Evolutionary conservation across 1,139 yeast species (phyloP).

Genomic region (Kodamaea sp.): DNA sequence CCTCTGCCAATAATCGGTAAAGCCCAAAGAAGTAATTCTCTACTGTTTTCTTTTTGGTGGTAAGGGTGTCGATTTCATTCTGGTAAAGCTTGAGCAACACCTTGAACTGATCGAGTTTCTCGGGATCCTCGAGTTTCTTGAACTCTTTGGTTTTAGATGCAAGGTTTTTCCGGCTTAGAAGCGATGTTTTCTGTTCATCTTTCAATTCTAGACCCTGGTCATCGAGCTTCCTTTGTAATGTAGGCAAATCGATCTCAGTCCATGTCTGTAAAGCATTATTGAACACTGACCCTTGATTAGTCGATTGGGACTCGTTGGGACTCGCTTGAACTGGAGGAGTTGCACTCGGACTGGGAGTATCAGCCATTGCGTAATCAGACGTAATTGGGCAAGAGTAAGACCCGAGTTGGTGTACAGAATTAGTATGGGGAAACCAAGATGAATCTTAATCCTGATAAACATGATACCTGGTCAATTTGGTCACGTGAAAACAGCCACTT

Average conservation of each 20-base stretch:
- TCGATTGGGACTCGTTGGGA: constrained; percentile 1
- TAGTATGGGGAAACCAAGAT: no score
- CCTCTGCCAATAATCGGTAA: constrained; percentile 78
- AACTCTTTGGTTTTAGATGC: constrained; percentile 84
- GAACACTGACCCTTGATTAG: constrained; percentile 21
- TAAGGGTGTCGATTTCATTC: constrained; percentile 79
- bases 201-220: constrained; percentile 73
- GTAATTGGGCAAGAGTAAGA: no score
- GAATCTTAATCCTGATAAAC: no score
- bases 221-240: constrained; percentile 71
- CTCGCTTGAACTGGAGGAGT: neutral
- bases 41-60: constrained; percentile 72
- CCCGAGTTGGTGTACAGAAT: no score
- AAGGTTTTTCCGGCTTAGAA: constrained; percentile 69
- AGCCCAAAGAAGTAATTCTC: constrained; percentile 74
- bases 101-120: constrained; percentile 67
- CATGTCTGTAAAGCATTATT: constrained; percentile 67
- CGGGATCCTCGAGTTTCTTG: constrained; percentile 65
- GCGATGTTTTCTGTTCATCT: constrained; percentile 65
- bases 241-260: constrained; percentile 71
- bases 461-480: no score
- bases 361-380: no score
- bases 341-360: neutral
- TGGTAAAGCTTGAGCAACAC: constrained; percentile 78
- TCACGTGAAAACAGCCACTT: no score